phyloP scores from a whole-genome alignment of 2,329 filamentous ascomycete genomes.

The Myriosclerotinia scirpicola region DNA sequence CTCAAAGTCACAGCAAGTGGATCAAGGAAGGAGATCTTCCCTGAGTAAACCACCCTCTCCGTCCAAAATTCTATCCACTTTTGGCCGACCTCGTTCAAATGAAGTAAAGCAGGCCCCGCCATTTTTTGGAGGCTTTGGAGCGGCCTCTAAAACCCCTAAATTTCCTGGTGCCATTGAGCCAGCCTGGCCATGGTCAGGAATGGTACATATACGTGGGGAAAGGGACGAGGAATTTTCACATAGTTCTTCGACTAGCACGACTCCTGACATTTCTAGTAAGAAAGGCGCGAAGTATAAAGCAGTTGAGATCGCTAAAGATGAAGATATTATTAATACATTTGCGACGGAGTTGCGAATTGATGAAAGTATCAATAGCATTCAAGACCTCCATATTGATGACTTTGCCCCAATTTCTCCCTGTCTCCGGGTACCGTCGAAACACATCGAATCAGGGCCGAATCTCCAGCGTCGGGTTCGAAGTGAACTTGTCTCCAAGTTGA shows the following conservation, averaged over 20 bases:
- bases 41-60: conserved; percentile 15
- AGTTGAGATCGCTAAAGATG: conserved; percentile 30
- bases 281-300: conserved; percentile 39
- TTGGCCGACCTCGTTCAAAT: conserved; percentile 13
- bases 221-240: not conserved
- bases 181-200: conserved; percentile 68
- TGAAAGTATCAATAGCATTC: conserved; percentile 29
- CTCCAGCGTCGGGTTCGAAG: conserved; percentile 51
- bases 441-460: conserved; percentile 58
- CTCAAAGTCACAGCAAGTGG: conserved; percentile 4
- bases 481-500: conserved; percentile 44
- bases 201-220: conserved; percentile 60
- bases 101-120: conserved; percentile 40
- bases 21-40: not conserved
- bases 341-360: conserved; percentile 30
- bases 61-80: conserved; percentile 11
- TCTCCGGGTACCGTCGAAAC: conserved; percentile 55
- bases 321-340: conserved; percentile 37
- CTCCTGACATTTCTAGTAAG: not conserved
- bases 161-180: conserved; percentile 66
- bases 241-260: not conserved
- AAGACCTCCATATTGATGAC: conserved; percentile 35
- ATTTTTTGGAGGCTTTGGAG: conserved; percentile 33
- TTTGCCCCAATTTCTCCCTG: conserved; percentile 48
- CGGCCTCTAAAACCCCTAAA: conserved; percentile 46